Evolutionary conservation across 148 eudicot genomes (phyloP).

Genomic region (Pharnaceum exiguum): DNA sequence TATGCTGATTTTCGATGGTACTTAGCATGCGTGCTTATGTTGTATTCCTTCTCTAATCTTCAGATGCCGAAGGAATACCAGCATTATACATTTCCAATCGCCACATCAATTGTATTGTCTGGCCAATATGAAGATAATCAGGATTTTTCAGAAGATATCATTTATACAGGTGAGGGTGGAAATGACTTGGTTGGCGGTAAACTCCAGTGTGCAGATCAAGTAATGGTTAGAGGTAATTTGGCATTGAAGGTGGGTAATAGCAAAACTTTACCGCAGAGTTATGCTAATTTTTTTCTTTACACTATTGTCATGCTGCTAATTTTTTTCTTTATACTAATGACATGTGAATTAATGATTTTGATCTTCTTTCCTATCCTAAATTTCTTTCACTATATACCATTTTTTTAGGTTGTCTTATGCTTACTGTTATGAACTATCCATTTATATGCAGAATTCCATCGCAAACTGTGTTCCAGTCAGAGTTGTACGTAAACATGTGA

Average conservation of each 20-base stretch:
- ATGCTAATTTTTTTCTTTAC: too few relatives aligned
- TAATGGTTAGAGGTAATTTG: conserved; percentile 54
- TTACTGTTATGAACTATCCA: not conserved
- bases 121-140: conserved; percentile 75
- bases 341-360: too few relatives aligned
- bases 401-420: not conserved
- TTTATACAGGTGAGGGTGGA: conserved; percentile 78
- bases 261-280: too few relatives aligned
- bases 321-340: too few relatives aligned
- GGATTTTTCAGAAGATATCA: conserved; percentile 56
- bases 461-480: conserved; percentile 58
- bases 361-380: too few relatives aligned
- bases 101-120: conserved; percentile 62
- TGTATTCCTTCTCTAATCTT: not conserved
- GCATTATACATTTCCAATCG: conserved; percentile 44
- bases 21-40: not conserved
- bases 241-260: conserved; percentile 50
- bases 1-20: not conserved
- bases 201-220: conserved; percentile 49
- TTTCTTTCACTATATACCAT: too few relatives aligned
- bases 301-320: too few relatives aligned
- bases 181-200: conserved; percentile 56
- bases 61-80: conserved; percentile 23
- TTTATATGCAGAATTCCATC: conserved; percentile 46
- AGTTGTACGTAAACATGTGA: conserved; percentile 57